A percentile compares a stretch with the other conserved stretches of the same genome.
Evolutionary conservation across 495 filamentous ascomycete species (phyloP).

Genomic region (Aspergillus bridgeri): DNA sequence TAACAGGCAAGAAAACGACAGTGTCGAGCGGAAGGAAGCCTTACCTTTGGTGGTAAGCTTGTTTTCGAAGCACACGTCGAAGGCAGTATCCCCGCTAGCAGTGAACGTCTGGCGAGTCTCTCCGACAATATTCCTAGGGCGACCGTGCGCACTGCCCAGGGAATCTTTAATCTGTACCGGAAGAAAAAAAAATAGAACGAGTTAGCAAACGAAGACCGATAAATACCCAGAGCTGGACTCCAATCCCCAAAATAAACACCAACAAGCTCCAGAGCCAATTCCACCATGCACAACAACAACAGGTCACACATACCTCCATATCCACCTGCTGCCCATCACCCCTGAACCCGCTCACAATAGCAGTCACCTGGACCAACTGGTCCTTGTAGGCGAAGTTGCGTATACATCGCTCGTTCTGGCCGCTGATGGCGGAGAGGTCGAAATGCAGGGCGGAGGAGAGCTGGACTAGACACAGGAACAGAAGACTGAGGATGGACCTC

Average conservation of each 20-base stretch:
- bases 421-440: constrained; percentile 73
- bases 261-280: too few species aligned
- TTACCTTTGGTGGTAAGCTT: constrained; percentile 60
- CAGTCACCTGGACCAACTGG: constrained; percentile 97
- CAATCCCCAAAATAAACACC: background rate
- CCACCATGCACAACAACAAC: too few species aligned
- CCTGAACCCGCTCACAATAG: constrained; percentile 75
- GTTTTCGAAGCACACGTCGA: constrained; percentile 98
- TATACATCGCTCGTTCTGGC: constrained; percentile 80
- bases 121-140: constrained; percentile 84
- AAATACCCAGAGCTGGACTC: background rate
- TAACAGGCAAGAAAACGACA: background rate
- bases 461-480: constrained; percentile 48
- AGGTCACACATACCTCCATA: constrained; percentile 82
- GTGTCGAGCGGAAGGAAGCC: constrained; percentile 15
- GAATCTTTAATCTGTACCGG: constrained; percentile 80
- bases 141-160: constrained; percentile 91
- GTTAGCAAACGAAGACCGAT: background rate
- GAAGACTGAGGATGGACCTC: constrained; percentile 34
- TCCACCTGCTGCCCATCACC: constrained; percentile 93
- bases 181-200: constrained; percentile 1
- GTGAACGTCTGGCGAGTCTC: constrained; percentile 94
- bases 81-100: constrained; percentile 87
- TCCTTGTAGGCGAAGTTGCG: constrained; percentile 93
- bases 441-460: constrained; percentile 82